Percentiles rank a stretch among this genome's conserved stretches.
These are phyloP conservation scores for Melaleuca alternifolia DNA, from an alignment of 345 rosid genomes.

Conservation along the genomic window DNA sequence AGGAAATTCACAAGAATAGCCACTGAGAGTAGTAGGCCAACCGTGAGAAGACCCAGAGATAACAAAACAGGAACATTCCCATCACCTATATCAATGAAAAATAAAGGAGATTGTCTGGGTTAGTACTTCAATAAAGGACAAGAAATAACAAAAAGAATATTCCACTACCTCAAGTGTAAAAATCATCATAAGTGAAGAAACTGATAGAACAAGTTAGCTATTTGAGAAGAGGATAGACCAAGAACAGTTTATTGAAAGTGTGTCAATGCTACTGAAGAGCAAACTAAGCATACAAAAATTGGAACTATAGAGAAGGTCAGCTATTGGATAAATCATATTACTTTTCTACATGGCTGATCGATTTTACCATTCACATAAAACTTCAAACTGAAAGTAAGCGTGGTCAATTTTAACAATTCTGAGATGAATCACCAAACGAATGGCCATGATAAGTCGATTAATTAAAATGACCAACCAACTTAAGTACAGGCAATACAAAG, in stretches of 20 bases:
- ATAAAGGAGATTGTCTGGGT: neutral
- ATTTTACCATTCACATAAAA: neutral
- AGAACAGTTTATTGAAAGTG: neutral
- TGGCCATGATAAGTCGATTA: neutral
- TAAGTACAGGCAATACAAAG: neutral
- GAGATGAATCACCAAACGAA: neutral
- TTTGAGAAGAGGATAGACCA: neutral
- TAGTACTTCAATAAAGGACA: neutral
- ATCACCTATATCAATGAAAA: slow-evolving; percentile 54
- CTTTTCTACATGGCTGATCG: neutral
- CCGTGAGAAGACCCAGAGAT: slow-evolving; percentile 77
- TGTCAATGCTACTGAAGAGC: neutral
- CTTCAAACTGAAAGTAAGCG: neutral
- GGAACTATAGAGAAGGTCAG: neutral
- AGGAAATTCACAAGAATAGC: neutral
- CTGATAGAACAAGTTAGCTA: neutral
- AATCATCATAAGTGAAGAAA: neutral
- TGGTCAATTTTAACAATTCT: neutral
- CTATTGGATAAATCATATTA: neutral
- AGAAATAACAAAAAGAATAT: neutral
- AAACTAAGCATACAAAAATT: neutral
- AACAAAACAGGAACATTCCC: slow-evolving; percentile 72
- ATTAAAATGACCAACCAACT: neutral
- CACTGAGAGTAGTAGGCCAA: slow-evolving; percentile 11
- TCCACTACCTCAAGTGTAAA: neutral